Evolutionary conservation across 2,329 filamentous ascomycete genomes (phyloP), one percentile per base, ranked within the genome.

Genomic region (Aspergillus ibericus): DNA sequence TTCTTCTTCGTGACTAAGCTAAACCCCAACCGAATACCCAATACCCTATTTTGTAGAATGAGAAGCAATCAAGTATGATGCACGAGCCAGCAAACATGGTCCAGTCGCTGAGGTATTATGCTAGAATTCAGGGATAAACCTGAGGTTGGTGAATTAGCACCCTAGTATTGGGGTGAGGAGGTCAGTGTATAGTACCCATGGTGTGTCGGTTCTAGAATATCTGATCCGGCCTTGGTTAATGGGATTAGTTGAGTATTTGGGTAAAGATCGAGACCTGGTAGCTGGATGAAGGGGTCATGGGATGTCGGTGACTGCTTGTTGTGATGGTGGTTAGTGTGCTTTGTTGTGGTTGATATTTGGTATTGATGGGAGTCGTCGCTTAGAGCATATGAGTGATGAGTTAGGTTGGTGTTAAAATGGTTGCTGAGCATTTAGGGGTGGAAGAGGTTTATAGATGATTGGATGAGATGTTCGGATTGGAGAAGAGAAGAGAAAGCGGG

Each of bases 21-120:
- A n/a, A n/a, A 56, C 90, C 88, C 88, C 89, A 93, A 29, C 86
- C 84, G 71, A 91, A 93, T 59, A 90, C 69, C 63, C 92, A 91
- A 12, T 83, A 81, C 15, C 91, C 91, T 5, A n/a, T n/a, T n/a
- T n/a, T n/a, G n/a, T n/a, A n/a, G n/a, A n/a, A n/a, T n/a, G n/a
- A n/a, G n/a, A n/a, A n/a, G n/a, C n/a, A n/a, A n/a, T n/a, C n/a
- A n/a, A n/a, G n/a, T 25, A 3, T 90, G 69, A 96, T 88, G 77
- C 91, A 95, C 53, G 87, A 89, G 20, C 88, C 90, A 49, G 88
- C 90, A 70, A 96, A 93, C 82, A 88, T 88, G 72, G 83, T n/a
- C n/a, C n/a, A n/a, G n/a, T 87, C 2, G 74, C 77, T 22, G 87
- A 88, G 15, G 78, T 87, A 72, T 93, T 83, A 68, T 86, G 86